These are phyloP conservation scores for Pelargonium australe DNA, from an alignment of 441 rosid genomes.

Conservation along the genomic window DNA sequence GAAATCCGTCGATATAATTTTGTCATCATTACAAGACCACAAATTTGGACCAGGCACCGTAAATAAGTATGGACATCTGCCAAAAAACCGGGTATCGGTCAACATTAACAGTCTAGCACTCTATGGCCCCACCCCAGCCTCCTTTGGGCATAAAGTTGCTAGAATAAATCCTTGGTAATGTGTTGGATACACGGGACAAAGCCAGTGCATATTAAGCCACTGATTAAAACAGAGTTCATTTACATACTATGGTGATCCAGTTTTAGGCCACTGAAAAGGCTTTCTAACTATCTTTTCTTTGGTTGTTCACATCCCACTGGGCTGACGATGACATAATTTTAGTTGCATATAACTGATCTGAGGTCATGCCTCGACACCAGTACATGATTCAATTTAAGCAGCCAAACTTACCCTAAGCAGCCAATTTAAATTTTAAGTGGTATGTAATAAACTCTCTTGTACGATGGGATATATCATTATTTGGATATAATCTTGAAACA, in stretches of 20 bases:
- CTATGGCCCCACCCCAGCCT: neutral
- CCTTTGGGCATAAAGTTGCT: neutral
- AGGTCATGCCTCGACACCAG: neutral
- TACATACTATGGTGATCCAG: neutral
- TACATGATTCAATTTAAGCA: too few relatives aligned
- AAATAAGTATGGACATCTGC: neutral
- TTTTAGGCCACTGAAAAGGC: neutral
- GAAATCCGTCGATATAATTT: neutral
- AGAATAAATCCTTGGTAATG: neutral
- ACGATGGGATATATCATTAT: neutral
- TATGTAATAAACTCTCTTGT: neutral
- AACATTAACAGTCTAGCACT: neutral
- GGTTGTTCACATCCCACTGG: conserved; percentile 5
- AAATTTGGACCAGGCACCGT: neutral
- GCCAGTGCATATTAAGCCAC: neutral
- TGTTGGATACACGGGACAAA: neutral
- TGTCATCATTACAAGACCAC: neutral
- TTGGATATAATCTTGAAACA: neutral
- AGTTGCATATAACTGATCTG: neutral
- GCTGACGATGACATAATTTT: neutral
- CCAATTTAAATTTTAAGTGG: neutral
- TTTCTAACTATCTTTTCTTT: neutral
- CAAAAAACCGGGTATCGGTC: neutral
- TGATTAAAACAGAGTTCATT: neutral
- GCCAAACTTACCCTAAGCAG: neutral